Conservation (phyloP, 345 rosid species). For the Anacardium occidentale region DNA sequence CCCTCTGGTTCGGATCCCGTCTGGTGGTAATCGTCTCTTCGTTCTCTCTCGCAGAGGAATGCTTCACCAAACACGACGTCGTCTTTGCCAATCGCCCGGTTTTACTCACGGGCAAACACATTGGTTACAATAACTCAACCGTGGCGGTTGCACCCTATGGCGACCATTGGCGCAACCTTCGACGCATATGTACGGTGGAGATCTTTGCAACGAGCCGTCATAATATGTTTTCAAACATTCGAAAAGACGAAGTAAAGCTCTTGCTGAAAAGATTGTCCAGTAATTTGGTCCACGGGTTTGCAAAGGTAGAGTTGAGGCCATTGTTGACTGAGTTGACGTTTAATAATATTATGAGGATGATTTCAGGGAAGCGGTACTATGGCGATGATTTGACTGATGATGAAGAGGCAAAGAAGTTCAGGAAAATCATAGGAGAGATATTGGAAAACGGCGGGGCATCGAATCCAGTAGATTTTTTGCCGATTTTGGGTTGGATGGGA, state of each 20-base stretch:
- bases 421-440: conserved; percentile 29
- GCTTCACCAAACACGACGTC: conserved; percentile 34
- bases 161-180: conserved; percentile 39
- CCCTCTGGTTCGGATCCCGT: conserved; percentile 32
- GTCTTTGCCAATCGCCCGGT: conserved; percentile 35
- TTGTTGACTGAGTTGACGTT: conserved; percentile 16
- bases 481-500: conserved; percentile 34
- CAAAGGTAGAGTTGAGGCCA: conserved; percentile 21
- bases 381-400: conserved; percentile 22
- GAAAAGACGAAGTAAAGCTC: conserved; percentile 27
- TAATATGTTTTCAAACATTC: conserved; percentile 1
- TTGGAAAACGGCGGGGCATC: neutral
- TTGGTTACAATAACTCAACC: conserved; percentile 31
- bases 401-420: conserved; percentile 23
- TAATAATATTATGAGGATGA: conserved; percentile 25
- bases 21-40: conserved; percentile 29
- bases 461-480: conserved; percentile 33
- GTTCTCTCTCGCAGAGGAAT: conserved; percentile 20
- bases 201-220: conserved; percentile 30
- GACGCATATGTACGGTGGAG: conserved; percentile 29
- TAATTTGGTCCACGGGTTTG: neutral
- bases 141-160: conserved; percentile 20
- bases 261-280: conserved; percentile 12
- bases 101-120: conserved; percentile 16
- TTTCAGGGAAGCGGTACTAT: conserved; percentile 28